These are phyloP conservation scores for Polygonum maritimum DNA, from an alignment of 148 eudicot genomes.

Conservation along the genomic window DNA sequence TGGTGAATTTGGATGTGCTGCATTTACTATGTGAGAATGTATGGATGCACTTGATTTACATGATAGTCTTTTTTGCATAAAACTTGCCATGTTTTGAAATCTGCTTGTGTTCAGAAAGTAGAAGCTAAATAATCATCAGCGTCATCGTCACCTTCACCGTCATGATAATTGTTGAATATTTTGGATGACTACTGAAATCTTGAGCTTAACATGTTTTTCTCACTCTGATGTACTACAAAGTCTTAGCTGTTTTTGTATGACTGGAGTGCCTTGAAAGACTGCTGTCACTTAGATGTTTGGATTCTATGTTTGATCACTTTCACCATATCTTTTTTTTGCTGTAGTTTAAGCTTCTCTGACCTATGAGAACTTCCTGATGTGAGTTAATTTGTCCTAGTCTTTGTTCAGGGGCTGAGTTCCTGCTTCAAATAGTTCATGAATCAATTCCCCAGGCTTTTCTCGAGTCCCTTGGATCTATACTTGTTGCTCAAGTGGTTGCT, in stretches of 20 bases:
- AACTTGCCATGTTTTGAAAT: background rate
- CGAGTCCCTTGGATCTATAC: slow-evolving; percentile 38
- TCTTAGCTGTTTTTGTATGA: background rate
- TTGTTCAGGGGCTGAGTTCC: slow-evolving; percentile 87
- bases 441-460: slow-evolving; percentile 52
- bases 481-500: slow-evolving; percentile 72
- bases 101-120: background rate
- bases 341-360: background rate
- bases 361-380: slow-evolving; percentile 23
- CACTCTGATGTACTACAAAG: background rate
- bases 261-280: background rate
- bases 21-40: background rate
- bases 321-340: background rate
- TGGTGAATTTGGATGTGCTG: background rate
- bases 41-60: background rate
- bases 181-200: background rate
- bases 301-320: background rate
- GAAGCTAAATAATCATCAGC: background rate
- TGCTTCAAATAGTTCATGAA: slow-evolving; percentile 62
- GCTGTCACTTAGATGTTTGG: background rate
- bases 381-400: slow-evolving; percentile 43
- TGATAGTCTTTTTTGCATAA: background rate
- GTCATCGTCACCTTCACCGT: background rate
- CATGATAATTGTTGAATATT: too few species aligned
- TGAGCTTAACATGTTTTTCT: background rate